Percentiles rank a stretch among this genome's conserved stretches.
Evolutionary conservation across 78 protist species (phyloP).

Genomic region (Tieghemostelium lacteum): DNA sequence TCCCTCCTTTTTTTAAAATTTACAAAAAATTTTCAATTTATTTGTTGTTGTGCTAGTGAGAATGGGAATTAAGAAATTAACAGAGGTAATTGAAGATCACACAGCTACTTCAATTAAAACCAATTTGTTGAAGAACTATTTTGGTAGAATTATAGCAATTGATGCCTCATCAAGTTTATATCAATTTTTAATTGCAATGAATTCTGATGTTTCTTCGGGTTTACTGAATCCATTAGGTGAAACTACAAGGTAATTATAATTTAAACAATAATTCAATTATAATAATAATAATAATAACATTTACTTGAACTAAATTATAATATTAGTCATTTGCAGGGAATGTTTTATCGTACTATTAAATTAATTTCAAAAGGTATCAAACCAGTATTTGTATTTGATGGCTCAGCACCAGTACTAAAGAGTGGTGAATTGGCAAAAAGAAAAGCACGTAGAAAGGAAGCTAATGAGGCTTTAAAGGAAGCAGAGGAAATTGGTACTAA

Average conservation of each 20-base stretch:
- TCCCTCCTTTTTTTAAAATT: no score
- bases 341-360: slow-evolving; percentile 97
- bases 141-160: slow-evolving; percentile 93
- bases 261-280: background rate
- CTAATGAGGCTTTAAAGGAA: slow-evolving; percentile 78
- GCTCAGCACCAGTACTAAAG: slow-evolving; percentile 97
- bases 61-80: slow-evolving; percentile 97
- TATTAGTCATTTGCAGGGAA: slow-evolving; percentile 94
- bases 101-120: slow-evolving; percentile 90
- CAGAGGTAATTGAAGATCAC: slow-evolving; percentile 88
- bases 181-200: slow-evolving; percentile 95
- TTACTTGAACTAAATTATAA: background rate
- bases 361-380: slow-evolving; percentile 96
- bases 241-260: slow-evolving; percentile 86
- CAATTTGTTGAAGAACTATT: slow-evolving; percentile 88
- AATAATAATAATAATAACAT: background rate
- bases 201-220: slow-evolving; percentile 37
- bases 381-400: slow-evolving; percentile 99
- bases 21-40: no score
- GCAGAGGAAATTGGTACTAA: slow-evolving; percentile 92
- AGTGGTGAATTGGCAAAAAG: slow-evolving; percentile 95
- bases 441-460: slow-evolving; percentile 87
- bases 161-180: slow-evolving; percentile 97
- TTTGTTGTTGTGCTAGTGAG: background rate
- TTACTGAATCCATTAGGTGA: slow-evolving; percentile 92